Percentiles rank a stretch among this genome's conserved stretches.
Evolutionary conservation across 129 eudicot genomes (phyloP).

Genomic region (Oenanthe sinensis): DNA sequence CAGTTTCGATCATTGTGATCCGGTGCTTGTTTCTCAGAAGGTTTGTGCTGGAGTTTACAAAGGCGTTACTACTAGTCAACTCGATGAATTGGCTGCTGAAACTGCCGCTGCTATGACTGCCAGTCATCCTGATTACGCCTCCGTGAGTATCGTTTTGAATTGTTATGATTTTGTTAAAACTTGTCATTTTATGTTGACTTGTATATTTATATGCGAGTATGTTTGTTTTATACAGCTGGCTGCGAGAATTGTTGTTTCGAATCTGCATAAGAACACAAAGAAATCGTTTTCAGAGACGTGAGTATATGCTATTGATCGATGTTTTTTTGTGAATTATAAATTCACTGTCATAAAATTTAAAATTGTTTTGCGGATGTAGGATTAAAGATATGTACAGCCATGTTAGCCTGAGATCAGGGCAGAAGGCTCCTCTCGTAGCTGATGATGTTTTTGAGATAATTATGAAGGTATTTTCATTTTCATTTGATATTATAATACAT

Average conservation of each 20-base stretch:
- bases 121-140: conserved; percentile 90
- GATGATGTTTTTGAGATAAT: conserved; percentile 92
- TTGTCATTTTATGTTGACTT: not conserved
- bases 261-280: conserved; percentile 59
- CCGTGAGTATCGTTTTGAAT: conserved; percentile 26
- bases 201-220: not conserved
- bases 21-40: conserved; percentile 81
- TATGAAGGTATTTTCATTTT: conserved; percentile 3
- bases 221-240: conserved; percentile 34
- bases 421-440: conserved; percentile 70
- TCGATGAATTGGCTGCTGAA: conserved; percentile 94
- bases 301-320: not conserved
- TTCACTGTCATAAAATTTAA: not conserved
- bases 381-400: conserved; percentile 72
- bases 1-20: conserved; percentile 73
- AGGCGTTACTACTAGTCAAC: conserved; percentile 89
- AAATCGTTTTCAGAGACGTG: conserved; percentile 64
- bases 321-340: not conserved
- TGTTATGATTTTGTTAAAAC: not conserved
- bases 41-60: conserved; percentile 95
- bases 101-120: conserved; percentile 98
- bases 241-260: conserved; percentile 61
- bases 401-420: conserved; percentile 71
- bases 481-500: not conserved
- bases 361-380: conserved; percentile 26